Conservation (phyloP, 1,139 yeast species). For the Hemisphaericaspora lyxosophila region DNA sequence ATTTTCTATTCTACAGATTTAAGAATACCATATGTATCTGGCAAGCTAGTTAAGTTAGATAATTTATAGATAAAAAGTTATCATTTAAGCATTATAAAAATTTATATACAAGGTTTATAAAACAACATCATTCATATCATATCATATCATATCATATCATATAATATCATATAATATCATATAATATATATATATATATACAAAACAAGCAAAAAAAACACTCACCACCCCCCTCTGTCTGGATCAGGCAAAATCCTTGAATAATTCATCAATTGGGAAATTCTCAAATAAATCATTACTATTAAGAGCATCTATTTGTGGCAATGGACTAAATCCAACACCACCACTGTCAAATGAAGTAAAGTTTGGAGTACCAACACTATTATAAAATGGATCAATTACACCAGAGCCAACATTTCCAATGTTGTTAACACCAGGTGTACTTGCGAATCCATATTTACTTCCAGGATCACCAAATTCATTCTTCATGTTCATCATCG, state of each 20-base stretch:
- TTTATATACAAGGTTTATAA: conserved; percentile 1
- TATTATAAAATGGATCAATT: conserved; percentile 1
- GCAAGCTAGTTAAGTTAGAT: neutral
- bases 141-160: too few relatives aligned
- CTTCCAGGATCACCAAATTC: conserved; percentile 11
- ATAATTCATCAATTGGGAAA: conserved; percentile 17
- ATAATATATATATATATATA: conserved; percentile 6
- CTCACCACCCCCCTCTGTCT: neutral
- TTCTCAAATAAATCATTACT: conserved; percentile 14
- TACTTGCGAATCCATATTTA: conserved; percentile 3
- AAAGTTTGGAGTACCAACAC: neutral
- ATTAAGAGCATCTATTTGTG: conserved; percentile 1
- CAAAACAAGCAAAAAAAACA: conserved; percentile 4
- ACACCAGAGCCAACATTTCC: conserved; percentile 2
- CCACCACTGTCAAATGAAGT: conserved; percentile 1
- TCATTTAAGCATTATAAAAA: neutral
- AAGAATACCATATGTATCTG: neutral
- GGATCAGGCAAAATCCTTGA: conserved; percentile 13
- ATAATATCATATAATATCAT: conserved; percentile 3
- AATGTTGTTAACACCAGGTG: neutral
- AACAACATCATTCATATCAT: neutral
- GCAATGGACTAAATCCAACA: conserved; percentile 4
- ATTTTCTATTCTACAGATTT: neutral
- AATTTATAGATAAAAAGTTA: neutral
- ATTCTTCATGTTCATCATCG: conserved; percentile 27